phyloP scores from a whole-genome alignment of 2,329 filamentous ascomycete genomes.

The Ciborinia camelliae region DNA sequence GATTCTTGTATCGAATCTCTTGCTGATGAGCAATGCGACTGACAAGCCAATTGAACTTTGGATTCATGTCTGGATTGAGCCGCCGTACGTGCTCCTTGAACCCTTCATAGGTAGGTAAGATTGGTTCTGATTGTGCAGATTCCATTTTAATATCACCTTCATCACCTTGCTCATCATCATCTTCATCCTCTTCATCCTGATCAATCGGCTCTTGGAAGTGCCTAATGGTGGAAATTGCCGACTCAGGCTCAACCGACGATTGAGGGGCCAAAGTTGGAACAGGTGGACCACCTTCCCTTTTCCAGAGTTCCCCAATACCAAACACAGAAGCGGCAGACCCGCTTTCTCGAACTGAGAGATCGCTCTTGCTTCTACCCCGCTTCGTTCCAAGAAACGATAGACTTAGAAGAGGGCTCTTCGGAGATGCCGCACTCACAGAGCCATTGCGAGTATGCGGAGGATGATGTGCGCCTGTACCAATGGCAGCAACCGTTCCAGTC shows the following conservation, averaged over 20 bases:
- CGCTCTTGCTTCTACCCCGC: slow-evolving; percentile 54
- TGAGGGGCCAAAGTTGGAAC: slow-evolving; percentile 54
- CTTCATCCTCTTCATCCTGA: slow-evolving; percentile 51
- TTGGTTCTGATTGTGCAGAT: slow-evolving; percentile 59
- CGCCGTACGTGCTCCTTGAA: slow-evolving; percentile 71
- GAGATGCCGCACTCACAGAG: slow-evolving; percentile 57
- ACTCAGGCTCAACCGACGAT: slow-evolving; percentile 36
- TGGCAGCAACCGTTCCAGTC: slow-evolving; percentile 52
- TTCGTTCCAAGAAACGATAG: slow-evolving; percentile 45
- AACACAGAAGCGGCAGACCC: slow-evolving; percentile 1
- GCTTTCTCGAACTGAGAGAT: background rate
- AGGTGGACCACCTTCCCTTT: slow-evolving; percentile 55
- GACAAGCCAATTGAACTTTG: slow-evolving; percentile 59
- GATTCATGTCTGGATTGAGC: slow-evolving; percentile 69
- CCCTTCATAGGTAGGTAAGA: slow-evolving; percentile 69
- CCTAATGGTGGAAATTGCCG: slow-evolving; percentile 22
- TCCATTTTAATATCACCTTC: slow-evolving; percentile 61
- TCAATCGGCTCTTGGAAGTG: slow-evolving; percentile 34
- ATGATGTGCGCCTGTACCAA: slow-evolving; percentile 43
- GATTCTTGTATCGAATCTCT: slow-evolving; percentile 70
- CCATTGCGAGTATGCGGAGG: slow-evolving; percentile 51
- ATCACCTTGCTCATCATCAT: slow-evolving; percentile 61
- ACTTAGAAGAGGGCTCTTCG: slow-evolving; percentile 42
- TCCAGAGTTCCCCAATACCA: slow-evolving; percentile 51
- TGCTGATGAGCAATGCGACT: slow-evolving; percentile 83